Evolutionary conservation across 2,329 filamentous ascomycete genomes (phyloP).

Genomic region (Plenodomus tracheiphilus): DNA sequence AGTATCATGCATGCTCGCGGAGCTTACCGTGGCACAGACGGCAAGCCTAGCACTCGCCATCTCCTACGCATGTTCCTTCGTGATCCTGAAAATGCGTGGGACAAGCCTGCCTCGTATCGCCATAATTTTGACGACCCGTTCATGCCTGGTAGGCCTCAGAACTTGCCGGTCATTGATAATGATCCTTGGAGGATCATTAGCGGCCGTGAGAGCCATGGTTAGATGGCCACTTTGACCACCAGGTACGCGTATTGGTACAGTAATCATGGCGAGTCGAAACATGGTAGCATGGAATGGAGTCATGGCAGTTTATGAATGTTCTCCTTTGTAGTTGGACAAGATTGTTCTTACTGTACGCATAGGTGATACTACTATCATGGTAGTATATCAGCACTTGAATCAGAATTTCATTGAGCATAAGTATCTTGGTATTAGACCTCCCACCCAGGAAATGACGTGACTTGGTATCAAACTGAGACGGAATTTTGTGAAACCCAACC

Average conservation of each 20-base stretch:
- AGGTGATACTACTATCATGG: not conserved
- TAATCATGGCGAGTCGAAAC: not conserved
- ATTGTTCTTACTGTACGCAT: not conserved
- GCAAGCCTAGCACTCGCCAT: slow-evolving; percentile 35
- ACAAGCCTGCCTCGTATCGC: slow-evolving; percentile 31
- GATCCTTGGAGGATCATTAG: slow-evolving; percentile 45
- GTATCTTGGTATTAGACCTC: not conserved
- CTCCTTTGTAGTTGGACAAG: not conserved
- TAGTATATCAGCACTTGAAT: not conserved
- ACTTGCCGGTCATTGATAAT: slow-evolving; percentile 38
- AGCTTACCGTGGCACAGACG: slow-evolving; percentile 32
- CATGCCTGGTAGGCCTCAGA: slow-evolving; percentile 29
- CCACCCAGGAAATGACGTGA: not conserved
- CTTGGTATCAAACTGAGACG: not conserved
- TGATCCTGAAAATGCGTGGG: slow-evolving; percentile 39
- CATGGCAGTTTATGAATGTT: not conserved
- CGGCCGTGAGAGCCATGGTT: slow-evolving; percentile 45
- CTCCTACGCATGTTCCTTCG: slow-evolving; percentile 45
- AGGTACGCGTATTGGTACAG: not conserved
- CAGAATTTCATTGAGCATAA: not conserved
- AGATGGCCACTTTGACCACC: not conserved
- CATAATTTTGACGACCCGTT: slow-evolving; percentile 41
- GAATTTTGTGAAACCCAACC: not conserved
- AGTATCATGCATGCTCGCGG: slow-evolving; percentile 43
- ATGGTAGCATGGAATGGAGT: not conserved